A percentile compares a stretch with the other conserved stretches of the same genome.
Conservation (phyloP, 768 basidiomycete species). For the Collybia sordida region DNA sequence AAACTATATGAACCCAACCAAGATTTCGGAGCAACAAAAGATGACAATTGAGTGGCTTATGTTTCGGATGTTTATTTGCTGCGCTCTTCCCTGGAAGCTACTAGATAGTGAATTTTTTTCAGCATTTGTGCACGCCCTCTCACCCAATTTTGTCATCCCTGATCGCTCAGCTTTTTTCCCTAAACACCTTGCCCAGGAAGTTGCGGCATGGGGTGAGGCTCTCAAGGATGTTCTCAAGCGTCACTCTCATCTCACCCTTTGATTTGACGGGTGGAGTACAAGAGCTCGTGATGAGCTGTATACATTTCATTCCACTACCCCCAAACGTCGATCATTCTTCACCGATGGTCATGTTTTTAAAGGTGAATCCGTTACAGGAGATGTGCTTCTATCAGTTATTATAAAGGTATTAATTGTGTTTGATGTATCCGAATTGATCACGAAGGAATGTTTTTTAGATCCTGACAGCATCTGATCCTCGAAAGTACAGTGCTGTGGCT, state of each 20-base stretch:
- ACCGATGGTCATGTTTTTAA: constrained; percentile 22
- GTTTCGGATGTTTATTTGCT: constrained; percentile 20
- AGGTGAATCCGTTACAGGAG: constrained; percentile 22
- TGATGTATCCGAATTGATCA: not conserved
- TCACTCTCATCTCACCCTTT: constrained; percentile 19
- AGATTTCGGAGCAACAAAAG: constrained; percentile 7
- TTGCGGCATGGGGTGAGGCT: constrained; percentile 9
- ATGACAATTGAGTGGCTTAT: constrained; percentile 11
- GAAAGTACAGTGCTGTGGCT: constrained; percentile 17
- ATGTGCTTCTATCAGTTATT: constrained; percentile 10
- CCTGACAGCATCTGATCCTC: constrained; percentile 7
- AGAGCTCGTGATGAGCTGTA: constrained; percentile 22
- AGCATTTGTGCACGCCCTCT: constrained; percentile 10
- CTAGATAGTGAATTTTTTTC: constrained; percentile 16
- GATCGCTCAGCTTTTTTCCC: constrained; percentile 19
- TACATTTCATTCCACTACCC: constrained; percentile 23
- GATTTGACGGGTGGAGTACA: constrained; percentile 22
- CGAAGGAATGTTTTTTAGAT: constrained; percentile 8
- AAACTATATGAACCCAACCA: constrained; percentile 12
- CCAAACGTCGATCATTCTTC: constrained; percentile 22
- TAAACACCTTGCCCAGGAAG: constrained; percentile 17
- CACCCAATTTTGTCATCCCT: constrained; percentile 14
- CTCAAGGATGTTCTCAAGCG: constrained; percentile 12
- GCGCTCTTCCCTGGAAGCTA: constrained; percentile 17
- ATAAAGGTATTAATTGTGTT: not conserved